Base-by-base conservation (phyloP, 306 rosid genomes). In the Prunus armeniaca region DNA sequence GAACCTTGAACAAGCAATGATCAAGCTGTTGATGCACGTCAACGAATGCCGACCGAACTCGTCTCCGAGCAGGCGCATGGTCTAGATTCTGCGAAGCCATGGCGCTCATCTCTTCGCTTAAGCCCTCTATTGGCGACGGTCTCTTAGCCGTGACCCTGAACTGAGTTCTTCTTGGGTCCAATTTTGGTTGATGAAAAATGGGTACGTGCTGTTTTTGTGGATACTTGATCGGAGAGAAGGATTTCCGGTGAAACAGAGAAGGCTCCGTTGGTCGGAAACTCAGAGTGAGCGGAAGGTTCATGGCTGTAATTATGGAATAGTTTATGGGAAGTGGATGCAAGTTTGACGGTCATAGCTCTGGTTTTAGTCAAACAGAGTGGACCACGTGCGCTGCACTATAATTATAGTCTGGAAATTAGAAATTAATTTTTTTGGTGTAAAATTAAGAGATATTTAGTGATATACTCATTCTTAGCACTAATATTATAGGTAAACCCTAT, bases 1-100 rank as follows among this genome's bases (percentile, higher is more conserved):
- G 50, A 70, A 82, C 97, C 96, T 86, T 85, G 84, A 92, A 92
- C 76, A 90, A 80, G 81, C 86, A 88, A 83, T 92, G 96, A 69
- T 92, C 96, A 12, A 92, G 84, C 52, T 77, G 70, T 45, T 54
- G 86, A 9, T 92, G 97, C 24, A 86, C 69, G 20, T 86, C 86
- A 38, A 73, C 9, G 28, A 92, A 92, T 75, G 93, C 93, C 3
- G 73, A 74, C 14, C 90, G 93, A 34, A 87, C 93, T 75, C 78
- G 86, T 73, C 96, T 87, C 2, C 93, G 82, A 63, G 93, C 79
- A 27, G 85, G 82, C 9, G 90, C 90, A 27, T 83, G 82, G 71
- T 92, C 97, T 56, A 92, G 87, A 75, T 88, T 92, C 60, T 72
- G 85, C n/a, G 75, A 69, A 75, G 91, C 93, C 17, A 90, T 58